phyloP scores from a whole-genome alignment of 371 early-diverging fungal genomes.

The Mortierella sp. region DNA sequence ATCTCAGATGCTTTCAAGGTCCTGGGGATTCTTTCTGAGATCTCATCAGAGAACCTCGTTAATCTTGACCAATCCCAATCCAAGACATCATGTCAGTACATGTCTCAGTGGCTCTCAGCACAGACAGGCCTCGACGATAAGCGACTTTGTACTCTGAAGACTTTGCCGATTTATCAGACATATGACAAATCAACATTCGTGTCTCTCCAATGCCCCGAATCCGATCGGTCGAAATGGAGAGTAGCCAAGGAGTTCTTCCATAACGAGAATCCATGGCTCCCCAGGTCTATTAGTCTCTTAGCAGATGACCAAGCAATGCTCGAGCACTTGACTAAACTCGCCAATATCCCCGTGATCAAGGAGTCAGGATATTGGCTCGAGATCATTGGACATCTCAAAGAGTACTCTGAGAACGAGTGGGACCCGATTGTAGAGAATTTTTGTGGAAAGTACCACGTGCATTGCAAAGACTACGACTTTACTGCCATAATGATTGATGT shows the following conservation, averaged over 20 bases:
- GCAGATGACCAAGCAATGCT: slow-evolving; percentile 15
- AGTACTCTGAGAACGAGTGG: slow-evolving; percentile 9
- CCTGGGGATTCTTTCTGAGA: background rate
- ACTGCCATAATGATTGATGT: background rate
- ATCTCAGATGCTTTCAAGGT: background rate
- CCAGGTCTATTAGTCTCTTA: slow-evolving; percentile 10
- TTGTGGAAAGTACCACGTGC: slow-evolving; percentile 6
- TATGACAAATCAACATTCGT: background rate
- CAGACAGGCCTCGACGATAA: background rate
- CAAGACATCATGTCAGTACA: background rate
- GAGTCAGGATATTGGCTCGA: slow-evolving; percentile 33
- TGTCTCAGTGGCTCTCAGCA: background rate
- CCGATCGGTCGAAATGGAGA: background rate
- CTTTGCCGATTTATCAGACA: slow-evolving; percentile 19
- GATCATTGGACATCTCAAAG: slow-evolving; percentile 4
- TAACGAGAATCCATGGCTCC: slow-evolving; percentile 25
- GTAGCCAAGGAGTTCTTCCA: slow-evolving; percentile 8
- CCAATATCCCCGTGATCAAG: background rate
- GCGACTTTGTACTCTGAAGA: background rate
- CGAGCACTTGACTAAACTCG: background rate
- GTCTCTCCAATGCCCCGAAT: background rate
- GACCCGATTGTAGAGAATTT: slow-evolving; percentile 21
- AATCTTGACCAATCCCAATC: slow-evolving; percentile 1
- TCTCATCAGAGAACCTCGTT: background rate
- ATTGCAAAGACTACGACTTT: slow-evolving; percentile 5